Evolutionary conservation across 306 rosid genomes (phyloP), one percentile per base, ranked within the genome.

Genomic region (Rosa persica): DNA sequence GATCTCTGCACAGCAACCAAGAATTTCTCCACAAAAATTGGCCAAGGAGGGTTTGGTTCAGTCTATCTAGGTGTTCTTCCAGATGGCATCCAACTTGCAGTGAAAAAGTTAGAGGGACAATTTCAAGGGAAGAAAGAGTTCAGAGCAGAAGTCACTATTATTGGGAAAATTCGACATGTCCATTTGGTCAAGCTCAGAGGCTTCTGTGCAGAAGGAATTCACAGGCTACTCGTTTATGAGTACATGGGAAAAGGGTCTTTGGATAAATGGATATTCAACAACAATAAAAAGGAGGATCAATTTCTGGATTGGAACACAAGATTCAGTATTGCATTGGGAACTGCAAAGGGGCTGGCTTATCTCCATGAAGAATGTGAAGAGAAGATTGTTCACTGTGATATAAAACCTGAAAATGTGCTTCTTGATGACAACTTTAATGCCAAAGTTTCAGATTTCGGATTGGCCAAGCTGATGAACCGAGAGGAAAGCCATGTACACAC

Each of bases 181-280:
- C 81, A 85, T 81, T 49, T 74, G 61, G 83, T 78, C 46, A 78
- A 75, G 61, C 79, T 78, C 64, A 78, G 73, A 78, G 85, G 85
- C 43, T 74, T 78, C 77, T 92, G 97, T 47, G 90, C 91, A 5
- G 93, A 90, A 81, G 89, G 93, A 64, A 85, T 81, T 55, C 91
- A 90, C 67, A 83, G 89, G 49, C 90, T 92, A 71, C 81, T 85
- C 39, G 88, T 81, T 2, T 92, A 92, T 22, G 97, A 92, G 70
- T 92, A 88, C 85, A 80, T 90, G 97, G 82, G 84, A 6, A 92
- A 90, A 49, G 95, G 97, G 10, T 90, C 97, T 9, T 72, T 92
- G 67, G 93, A 92, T 85, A 92, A 83, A 76, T 92, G 95, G 91
- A 88, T 92, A 73, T 79, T 82, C 62, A 80, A 77, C 38, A 73